Evolutionary conservation across 768 basidiomycete genomes (phyloP), one percentile per base, ranked within the genome.

Genomic region (Panaeolus cyanescens): DNA sequence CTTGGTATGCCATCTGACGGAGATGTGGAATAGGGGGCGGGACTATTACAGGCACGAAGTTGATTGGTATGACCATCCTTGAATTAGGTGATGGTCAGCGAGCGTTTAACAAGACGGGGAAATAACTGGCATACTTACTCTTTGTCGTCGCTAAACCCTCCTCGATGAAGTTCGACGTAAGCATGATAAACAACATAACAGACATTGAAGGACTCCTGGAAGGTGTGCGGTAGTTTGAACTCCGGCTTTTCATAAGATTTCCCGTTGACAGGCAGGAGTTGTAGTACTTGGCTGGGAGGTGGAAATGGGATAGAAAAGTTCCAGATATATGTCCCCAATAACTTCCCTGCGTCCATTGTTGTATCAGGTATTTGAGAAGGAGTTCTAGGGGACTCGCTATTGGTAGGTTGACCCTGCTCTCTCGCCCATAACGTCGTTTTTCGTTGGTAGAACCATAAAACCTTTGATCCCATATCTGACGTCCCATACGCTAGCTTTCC

Each of bases 1-100:
- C 71, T 60, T 70, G 71, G 61, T 78, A 77, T 4, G 76, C 76
- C 15, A 79, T 66, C 59, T 74, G 75, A 4, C 77, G 68, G 15
- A 75, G 67, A 15, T 60, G 54, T 1, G 75, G 74, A 39, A 76
- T 71, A 33, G 73, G 71, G 13, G 64, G 63, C 28, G 76, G 76
- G n/a, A 64, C 61, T 17, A 65, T 72, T 19, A 71, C 42, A 1
- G 78, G 75, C 55, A 78, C 67, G 55, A 75, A 78, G 32, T 68
- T 66, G 57, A 78, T 68, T 30, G 68, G 63, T 1, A 72, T 66
- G 50, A 62, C 65, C 22, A 79, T 62, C 58, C 77, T 79, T 63
- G 13, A 54, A 40, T 20, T 42, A 9, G 6, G 39, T 8, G n/a
- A n/a, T n/a, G 10, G 19, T 42, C 19, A 42, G 39, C 6, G 3